A percentile compares a stretch with the other conserved stretches of the same genome.
These are phyloP conservation scores for Neurospora crassa DNA, from an alignment of 2,329 filamentous ascomycete species.

Conservation along the genomic window DNA sequence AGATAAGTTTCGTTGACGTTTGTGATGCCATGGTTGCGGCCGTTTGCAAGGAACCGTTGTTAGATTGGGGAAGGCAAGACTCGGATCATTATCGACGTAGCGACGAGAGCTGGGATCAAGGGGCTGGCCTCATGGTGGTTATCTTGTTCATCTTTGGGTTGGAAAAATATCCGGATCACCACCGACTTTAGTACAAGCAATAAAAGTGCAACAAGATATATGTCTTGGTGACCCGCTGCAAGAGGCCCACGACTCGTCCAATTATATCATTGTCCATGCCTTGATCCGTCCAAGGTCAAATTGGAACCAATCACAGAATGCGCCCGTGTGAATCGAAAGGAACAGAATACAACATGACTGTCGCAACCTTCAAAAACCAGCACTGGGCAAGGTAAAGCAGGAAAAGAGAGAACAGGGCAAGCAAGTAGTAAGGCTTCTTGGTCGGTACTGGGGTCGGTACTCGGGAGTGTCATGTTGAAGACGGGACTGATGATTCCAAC, in stretches of 20 bases:
- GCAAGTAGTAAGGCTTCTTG: too few relatives aligned
- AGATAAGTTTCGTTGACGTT: neutral
- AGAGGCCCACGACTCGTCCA: neutral
- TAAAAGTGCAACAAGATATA: neutral
- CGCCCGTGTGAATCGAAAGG: neutral
- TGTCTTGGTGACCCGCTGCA: neutral
- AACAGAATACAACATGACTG: neutral
- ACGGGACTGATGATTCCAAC: neutral
- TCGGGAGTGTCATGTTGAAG: neutral
- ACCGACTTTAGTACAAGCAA: neutral
- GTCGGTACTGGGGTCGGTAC: too few relatives aligned
- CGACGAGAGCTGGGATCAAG: neutral
- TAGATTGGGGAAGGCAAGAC: neutral
- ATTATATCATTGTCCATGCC: neutral
- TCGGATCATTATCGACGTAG: neutral
- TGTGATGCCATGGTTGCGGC: neutral
- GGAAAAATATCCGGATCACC: neutral
- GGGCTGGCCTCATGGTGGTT: neutral
- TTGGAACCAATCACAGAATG: neutral
- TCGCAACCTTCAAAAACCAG: neutral
- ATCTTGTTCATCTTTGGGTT: neutral
- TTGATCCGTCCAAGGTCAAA: neutral
- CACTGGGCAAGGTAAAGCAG: neutral
- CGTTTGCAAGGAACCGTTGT: neutral
- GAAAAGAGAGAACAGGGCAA: neutral